Evolutionary conservation across 2,329 filamentous ascomycete species (phyloP).

Genomic region (Pestalotiopsis sp.): DNA sequence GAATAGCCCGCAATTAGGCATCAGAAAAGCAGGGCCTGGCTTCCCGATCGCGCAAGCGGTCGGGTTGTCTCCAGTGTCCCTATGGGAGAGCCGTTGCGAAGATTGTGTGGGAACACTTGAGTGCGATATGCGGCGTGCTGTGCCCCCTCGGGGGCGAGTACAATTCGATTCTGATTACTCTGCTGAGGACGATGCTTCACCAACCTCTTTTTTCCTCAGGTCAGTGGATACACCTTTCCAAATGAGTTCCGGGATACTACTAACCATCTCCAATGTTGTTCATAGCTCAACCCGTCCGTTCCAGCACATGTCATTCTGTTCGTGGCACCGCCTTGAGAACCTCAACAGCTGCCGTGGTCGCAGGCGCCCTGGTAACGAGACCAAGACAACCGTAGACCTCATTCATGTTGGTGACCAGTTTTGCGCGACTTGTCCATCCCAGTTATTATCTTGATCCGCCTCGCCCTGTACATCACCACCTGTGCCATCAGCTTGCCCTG

Average conservation of each 20-base stretch:
- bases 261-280: slow-evolving; percentile 23
- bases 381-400: background rate
- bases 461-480: background rate
- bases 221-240: slow-evolving; percentile 24
- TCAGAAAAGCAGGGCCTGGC: slow-evolving; percentile 80
- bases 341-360: background rate
- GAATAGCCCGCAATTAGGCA: slow-evolving; percentile 83
- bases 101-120: slow-evolving; percentile 89
- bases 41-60: slow-evolving; percentile 34
- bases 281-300: background rate
- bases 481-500: background rate
- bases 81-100: slow-evolving; percentile 94
- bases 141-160: slow-evolving; percentile 47
- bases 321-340: no score
- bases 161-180: slow-evolving; percentile 94
- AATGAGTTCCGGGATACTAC: slow-evolving; percentile 29
- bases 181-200: slow-evolving; percentile 77
- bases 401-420: background rate
- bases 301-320: no score
- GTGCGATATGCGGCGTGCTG: slow-evolving; percentile 92
- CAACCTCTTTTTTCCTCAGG: slow-evolving; percentile 35
- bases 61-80: slow-evolving; percentile 49
- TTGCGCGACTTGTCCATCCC: background rate
- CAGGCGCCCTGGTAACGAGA: background rate
- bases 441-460: background rate